Conservation (phyloP, 2,329 filamentous ascomycete species). For the Dothistroma septosporum region DNA sequence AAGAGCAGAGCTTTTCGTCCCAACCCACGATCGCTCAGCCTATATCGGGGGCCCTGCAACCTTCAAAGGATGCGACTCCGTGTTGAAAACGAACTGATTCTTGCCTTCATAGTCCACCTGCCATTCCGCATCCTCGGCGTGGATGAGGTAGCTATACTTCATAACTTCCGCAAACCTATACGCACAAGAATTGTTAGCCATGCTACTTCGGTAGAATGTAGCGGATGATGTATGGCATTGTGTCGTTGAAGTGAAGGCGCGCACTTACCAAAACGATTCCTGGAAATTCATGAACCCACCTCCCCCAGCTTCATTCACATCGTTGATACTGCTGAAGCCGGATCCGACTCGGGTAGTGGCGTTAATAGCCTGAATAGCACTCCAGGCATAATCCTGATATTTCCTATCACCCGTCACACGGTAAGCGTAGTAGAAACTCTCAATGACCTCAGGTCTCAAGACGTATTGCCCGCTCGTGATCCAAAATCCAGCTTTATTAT, state of each 20-base stretch:
- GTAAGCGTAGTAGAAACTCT: conserved; percentile 26
- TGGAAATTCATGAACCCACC: conserved; percentile 65
- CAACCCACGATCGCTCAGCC: not conserved
- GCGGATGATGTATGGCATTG: conserved; percentile 34
- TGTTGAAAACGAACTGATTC: conserved; percentile 61
- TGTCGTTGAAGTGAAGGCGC: conserved; percentile 42
- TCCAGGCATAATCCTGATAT: conserved; percentile 23
- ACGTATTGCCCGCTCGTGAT: conserved; percentile 59
- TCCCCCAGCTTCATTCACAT: conserved; percentile 17
- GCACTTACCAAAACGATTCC: conserved; percentile 67
- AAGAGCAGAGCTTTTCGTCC: not conserved
- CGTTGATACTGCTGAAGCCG: conserved; percentile 16
- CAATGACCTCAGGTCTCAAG: conserved; percentile 51
- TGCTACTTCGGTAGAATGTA: not conserved
- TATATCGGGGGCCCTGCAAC: conserved; percentile 30
- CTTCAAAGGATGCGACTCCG: conserved; percentile 60
- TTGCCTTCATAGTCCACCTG: conserved; percentile 49
- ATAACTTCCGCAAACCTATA: conserved; percentile 72
- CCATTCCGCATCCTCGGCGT: conserved; percentile 55
- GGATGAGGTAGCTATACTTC: conserved; percentile 75
- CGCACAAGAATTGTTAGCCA: conserved; percentile 50
- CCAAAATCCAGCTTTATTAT: conserved; percentile 66
- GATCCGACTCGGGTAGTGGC: conserved; percentile 12
- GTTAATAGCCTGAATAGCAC: conserved; percentile 17
- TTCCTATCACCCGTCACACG: conserved; percentile 21